A percentile compares a stretch with the other conserved stretches of the same genome.
phyloP scores from a whole-genome alignment of 345 rosid species.

The Mercurialis annua region DNA sequence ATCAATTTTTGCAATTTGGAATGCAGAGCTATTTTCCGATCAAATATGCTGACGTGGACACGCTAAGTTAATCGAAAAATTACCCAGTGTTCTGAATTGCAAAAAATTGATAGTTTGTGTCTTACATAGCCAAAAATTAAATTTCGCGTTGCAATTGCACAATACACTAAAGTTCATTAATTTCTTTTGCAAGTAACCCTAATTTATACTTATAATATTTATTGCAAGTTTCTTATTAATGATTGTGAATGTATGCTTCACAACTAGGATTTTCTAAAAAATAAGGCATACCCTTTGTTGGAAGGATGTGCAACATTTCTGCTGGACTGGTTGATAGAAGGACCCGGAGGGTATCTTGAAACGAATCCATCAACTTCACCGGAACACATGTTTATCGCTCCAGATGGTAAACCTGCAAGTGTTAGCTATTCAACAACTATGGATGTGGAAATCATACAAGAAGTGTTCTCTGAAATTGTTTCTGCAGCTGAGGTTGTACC shows the following conservation, averaged over 20 bases:
- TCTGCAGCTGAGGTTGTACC: slow-evolving; percentile 75
- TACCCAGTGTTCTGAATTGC: too few species aligned
- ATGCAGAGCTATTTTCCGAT: too few species aligned
- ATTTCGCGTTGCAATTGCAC: too few species aligned
- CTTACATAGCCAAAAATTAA: too few species aligned
- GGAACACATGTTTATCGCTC: slow-evolving; percentile 76
- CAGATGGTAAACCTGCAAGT: slow-evolving; percentile 72
- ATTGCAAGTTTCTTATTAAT: neutral
- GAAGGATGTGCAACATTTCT: slow-evolving; percentile 79
- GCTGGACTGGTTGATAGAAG: slow-evolving; percentile 90
- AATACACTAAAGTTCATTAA: too few species aligned
- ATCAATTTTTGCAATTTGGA: too few species aligned
- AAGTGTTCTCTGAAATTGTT: slow-evolving; percentile 63
- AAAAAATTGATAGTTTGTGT: too few species aligned
- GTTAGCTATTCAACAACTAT: slow-evolving; percentile 96
- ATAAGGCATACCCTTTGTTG: slow-evolving; percentile 73
- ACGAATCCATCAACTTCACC: slow-evolving; percentile 98
- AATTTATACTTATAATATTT: neutral
- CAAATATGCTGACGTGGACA: too few species aligned
- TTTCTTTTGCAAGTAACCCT: neutral
- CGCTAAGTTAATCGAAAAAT: too few species aligned
- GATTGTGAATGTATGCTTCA: slow-evolving; percentile 4
- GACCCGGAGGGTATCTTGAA: slow-evolving; percentile 65
- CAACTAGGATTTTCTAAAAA: slow-evolving; percentile 67
- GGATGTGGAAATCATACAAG: slow-evolving; percentile 83